phyloP scores from a whole-genome alignment of 2,329 filamentous ascomycete species.

The Cladophialophora bantiana region DNA sequence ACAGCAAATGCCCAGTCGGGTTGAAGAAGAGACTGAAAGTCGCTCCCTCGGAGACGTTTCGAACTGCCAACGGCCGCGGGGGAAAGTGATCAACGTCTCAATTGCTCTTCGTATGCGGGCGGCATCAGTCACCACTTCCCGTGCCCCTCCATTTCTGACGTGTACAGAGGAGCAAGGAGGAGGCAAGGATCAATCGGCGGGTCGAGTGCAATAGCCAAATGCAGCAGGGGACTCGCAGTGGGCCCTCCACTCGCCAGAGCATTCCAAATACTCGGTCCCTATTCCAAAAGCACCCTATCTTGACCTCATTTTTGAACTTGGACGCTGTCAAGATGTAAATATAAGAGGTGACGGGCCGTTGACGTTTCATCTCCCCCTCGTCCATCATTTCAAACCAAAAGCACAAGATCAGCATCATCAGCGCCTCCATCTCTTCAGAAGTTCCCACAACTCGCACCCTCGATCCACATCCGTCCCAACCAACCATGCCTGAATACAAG shows the following conservation, averaged over 20 bases:
- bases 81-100: neutral
- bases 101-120: neutral
- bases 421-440: neutral
- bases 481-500: constrained; percentile 45
- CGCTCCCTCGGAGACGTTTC: neutral
- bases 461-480: neutral
- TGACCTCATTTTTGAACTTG: constrained; percentile 3
- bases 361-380: no score
- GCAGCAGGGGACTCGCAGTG: neutral
- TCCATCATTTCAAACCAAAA: neutral
- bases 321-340: neutral
- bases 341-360: neutral
- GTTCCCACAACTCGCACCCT: neutral
- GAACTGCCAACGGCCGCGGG: neutral
- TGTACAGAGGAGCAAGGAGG: neutral
- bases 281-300: constrained; percentile 14
- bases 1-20: no score
- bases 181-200: constrained; percentile 11
- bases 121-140: neutral
- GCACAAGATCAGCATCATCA: neutral
- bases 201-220: constrained; percentile 10
- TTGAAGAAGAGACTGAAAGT: no score
- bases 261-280: constrained; percentile 17
- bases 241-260: neutral
- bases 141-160: neutral